These are phyloP conservation scores for Durusdinium trenchii DNA, from an alignment of 73 alveolate genomes.

Conservation along the genomic window DNA sequence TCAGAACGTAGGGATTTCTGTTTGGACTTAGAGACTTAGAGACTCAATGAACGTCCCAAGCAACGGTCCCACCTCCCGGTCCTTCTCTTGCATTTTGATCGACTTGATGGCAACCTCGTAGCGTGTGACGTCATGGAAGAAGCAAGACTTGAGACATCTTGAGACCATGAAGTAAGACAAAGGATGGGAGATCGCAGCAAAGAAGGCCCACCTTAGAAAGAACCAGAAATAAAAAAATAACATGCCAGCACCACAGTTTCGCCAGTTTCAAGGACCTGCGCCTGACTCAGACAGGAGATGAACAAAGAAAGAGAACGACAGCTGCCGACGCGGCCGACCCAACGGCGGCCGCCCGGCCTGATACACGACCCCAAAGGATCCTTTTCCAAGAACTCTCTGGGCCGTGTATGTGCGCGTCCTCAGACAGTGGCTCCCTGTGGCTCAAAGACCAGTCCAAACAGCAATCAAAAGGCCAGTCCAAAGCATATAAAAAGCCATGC, in stretches of 20 bases:
- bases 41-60: not conserved
- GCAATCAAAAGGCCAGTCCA: not conserved
- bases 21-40: not conserved
- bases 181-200: not conserved
- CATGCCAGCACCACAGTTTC: conserved; percentile 96
- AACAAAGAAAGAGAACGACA: not conserved
- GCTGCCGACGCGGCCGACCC: not conserved
- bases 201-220: not conserved
- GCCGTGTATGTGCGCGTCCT: conserved; percentile 97
- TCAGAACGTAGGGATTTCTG: too few relatives aligned
- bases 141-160: too few relatives aligned
- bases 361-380: conserved; percentile 98
- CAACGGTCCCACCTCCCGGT: conserved; percentile 96
- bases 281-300: conserved; percentile 33
- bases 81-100: conserved; percentile 98
- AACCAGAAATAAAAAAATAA: not conserved
- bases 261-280: conserved; percentile 97
- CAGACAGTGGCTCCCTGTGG: too few relatives aligned
- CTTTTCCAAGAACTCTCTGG: conserved; percentile 97
- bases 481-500: not conserved
- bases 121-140: not conserved
- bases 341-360: conserved; percentile 36
- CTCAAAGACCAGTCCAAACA: not conserved
- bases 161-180: too few relatives aligned
- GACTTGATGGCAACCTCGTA: conserved; percentile 97